Evolutionary conservation across 2,329 filamentous ascomycete genomes (phyloP).

Genomic region (Pestalotiopsis sp.): DNA sequence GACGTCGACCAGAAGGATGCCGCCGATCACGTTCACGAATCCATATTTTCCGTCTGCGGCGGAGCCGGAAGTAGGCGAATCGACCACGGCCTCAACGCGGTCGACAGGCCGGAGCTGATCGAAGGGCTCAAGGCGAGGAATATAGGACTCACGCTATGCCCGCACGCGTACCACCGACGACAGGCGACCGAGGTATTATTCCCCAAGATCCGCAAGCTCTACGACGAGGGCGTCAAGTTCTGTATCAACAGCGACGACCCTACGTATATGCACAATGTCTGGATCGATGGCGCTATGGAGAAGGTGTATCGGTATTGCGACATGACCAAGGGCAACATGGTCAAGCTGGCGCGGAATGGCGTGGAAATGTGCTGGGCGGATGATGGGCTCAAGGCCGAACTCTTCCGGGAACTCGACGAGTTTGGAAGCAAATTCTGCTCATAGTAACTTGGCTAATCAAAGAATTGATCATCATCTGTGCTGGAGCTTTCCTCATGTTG

Average conservation of each 20-base stretch:
- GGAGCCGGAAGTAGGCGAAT: conserved; percentile 43
- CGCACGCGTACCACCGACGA: conserved; percentile 43
- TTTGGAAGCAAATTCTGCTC: not conserved
- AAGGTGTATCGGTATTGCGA: conserved; percentile 43
- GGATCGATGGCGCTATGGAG: conserved; percentile 49
- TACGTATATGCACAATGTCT: conserved; percentile 51
- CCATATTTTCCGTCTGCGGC: conserved; percentile 31
- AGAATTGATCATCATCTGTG: no score
- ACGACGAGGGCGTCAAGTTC: conserved; percentile 46
- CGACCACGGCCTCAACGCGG: conserved; percentile 44
- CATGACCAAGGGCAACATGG: conserved; percentile 44
- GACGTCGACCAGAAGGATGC: conserved; percentile 53
- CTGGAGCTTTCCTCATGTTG: no score
- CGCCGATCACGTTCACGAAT: conserved; percentile 43
- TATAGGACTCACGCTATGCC: conserved; percentile 44
- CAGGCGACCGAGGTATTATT: conserved; percentile 45
- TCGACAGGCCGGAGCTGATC: conserved; percentile 35
- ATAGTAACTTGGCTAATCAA: no score
- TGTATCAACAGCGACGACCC: conserved; percentile 52
- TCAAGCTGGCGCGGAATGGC: conserved; percentile 41
- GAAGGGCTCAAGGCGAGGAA: conserved; percentile 30
- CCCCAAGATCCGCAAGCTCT: conserved; percentile 43
- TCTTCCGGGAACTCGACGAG: conserved; percentile 27
- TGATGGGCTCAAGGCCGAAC: conserved; percentile 35
- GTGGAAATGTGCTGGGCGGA: conserved; percentile 51